Percentiles rank a stretch among this genome's conserved stretches.
Evolutionary conservation across 768 basidiomycete genomes (phyloP).

Genomic region (Calocera cornea): DNA sequence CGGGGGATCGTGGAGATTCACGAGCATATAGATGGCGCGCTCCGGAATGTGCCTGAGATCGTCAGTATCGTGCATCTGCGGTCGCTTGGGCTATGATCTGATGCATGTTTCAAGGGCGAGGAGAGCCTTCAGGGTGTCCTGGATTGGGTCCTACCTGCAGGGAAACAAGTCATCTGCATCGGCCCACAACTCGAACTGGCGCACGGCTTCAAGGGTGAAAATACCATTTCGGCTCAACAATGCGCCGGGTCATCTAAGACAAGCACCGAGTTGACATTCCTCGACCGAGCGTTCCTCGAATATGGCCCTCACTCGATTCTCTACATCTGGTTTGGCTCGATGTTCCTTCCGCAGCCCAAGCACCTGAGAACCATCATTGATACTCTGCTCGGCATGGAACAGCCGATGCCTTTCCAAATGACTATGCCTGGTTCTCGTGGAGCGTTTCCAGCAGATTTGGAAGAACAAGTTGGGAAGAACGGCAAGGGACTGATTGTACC

Average conservation of each 20-base stretch:
- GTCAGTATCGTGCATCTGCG: no score
- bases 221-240: background rate
- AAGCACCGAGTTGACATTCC: background rate
- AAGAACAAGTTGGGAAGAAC: background rate
- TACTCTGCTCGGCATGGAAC: background rate
- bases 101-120: background rate
- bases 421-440: background rate
- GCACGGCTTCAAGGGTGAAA: background rate
- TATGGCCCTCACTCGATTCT: background rate
- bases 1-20: background rate
- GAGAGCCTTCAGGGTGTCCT: background rate
- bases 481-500: background rate
- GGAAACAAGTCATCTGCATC: background rate
- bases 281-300: background rate
- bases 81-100: no score
- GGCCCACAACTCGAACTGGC: background rate
- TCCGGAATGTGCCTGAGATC: background rate
- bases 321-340: background rate
- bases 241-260: background rate
- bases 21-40: background rate
- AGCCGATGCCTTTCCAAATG: background rate
- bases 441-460: background rate
- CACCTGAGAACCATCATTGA: background rate
- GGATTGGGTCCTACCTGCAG: background rate
- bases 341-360: background rate